Conservation (phyloP, 148 eudicot genomes). For the Spergularia bocconei region DNA sequence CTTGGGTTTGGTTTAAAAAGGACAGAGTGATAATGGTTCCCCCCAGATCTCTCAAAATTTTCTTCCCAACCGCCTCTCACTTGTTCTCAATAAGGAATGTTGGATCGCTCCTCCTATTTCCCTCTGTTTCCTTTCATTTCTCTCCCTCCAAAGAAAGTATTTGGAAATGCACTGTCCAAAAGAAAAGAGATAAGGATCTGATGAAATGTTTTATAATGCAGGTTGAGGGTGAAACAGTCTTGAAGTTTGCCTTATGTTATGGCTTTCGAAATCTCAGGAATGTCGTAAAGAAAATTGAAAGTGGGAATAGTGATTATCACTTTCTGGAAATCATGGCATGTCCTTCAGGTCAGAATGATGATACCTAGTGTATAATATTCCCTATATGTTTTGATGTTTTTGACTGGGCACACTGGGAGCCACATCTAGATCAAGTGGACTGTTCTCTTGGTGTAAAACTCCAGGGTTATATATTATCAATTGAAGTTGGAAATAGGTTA, state of each 20-base stretch:
- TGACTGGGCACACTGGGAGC: no score
- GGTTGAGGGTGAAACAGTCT: slow-evolving; percentile 75
- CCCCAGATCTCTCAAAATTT: no score
- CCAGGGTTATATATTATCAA: no score
- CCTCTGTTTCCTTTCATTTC: no score
- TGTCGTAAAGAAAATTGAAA: slow-evolving; percentile 79
- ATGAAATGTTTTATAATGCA: slow-evolving; percentile 31
- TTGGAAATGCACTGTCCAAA: background rate
- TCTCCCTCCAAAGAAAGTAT: background rate
- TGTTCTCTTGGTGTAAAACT: no score
- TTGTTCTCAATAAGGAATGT: no score
- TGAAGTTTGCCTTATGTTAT: slow-evolving; percentile 90
- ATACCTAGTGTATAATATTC: background rate
- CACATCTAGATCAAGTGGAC: no score
- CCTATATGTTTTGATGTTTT: no score
- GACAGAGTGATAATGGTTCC: no score
- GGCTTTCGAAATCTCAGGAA: slow-evolving; percentile 94
- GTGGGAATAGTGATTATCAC: slow-evolving; percentile 84
- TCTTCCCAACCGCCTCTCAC: no score
- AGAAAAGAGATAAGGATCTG: slow-evolving; percentile 3
- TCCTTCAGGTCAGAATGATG: slow-evolving; percentile 69
- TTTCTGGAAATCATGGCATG: slow-evolving; percentile 98
- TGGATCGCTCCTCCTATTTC: no score
- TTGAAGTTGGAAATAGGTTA: background rate
- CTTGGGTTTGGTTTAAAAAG: no score